Base-by-base conservation (phyloP, 106 monocot species). In the Dactylorhiza incarnata region DNA sequence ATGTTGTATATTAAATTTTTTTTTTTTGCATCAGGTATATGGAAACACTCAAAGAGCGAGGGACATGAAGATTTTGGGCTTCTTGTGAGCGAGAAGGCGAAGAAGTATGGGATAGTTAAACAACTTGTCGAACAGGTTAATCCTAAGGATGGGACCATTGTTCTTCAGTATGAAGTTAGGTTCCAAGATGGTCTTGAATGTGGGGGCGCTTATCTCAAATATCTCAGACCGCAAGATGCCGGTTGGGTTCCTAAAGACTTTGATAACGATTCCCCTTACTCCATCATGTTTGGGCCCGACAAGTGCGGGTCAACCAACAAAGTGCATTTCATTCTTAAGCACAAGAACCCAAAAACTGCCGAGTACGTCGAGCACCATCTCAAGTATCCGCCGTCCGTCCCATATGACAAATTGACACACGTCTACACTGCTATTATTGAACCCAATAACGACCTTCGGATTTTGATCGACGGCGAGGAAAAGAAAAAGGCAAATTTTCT, bases 281-380 rank as follows among this genome's bases (percentile, higher is more conserved):
- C 81, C 62, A 94, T 94, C 71, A 94, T 94, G 94, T 94, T 94
- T 86, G 94, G 94, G 44, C 89, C 89, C 59, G 89, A 89, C 74
- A 89, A 89, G 48, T 89, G 89, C 59, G 89, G 89, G 8, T 78
- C 76, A 13, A 86, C 89, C 0, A 89, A 89, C 75, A 89, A 89
- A 68, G 82, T 89, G 15, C 89, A 89, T 75, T 89, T 89, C 80
- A 89, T 89, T 48, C 77, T 86, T 48, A 86, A 86, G 66, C 86
- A 86, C 71, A 86, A 86, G 82, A 86, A 89, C 58, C 89, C 89
- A 2, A 86, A 86, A 61, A 82, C 84, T 11, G 89, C 86, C 2
- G 71, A 81, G 6, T 89, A 79, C 68, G 79, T 86, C 5, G 89
- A 89, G 55, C 89, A 89, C 77, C 89, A 89, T 46, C 86, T 89